phyloP scores from a whole-genome alignment of 2,329 filamentous ascomycete species.

The Reticulascus tulasneorum region DNA sequence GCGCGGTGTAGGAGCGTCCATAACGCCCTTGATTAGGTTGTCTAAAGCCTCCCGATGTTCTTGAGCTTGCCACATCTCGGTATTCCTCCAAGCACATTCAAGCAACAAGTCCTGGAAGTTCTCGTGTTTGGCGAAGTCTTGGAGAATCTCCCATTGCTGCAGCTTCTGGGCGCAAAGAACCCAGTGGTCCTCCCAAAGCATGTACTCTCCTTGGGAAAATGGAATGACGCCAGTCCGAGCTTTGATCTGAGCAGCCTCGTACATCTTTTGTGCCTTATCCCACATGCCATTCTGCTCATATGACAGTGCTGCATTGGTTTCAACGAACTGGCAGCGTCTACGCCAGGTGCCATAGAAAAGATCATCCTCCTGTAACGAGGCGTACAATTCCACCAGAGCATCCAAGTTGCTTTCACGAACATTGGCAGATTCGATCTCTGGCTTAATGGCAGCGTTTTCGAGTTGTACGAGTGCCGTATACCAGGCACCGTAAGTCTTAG shows the following conservation, averaged over 20 bases:
- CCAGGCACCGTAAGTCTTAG: slow-evolving; percentile 93
- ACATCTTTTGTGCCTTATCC: slow-evolving; percentile 97
- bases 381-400: slow-evolving; percentile 90
- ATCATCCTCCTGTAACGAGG: slow-evolving; percentile 88
- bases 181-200: slow-evolving; percentile 99
- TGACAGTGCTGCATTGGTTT: slow-evolving; percentile 93
- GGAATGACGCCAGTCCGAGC: slow-evolving; percentile 93
- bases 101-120: slow-evolving; percentile 95
- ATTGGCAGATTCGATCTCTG: slow-evolving; percentile 75
- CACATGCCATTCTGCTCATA: slow-evolving; percentile 99
- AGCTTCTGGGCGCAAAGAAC: slow-evolving; percentile 95
- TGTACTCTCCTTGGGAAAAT: slow-evolving; percentile 95
- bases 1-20: slow-evolving; percentile 92
- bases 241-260: slow-evolving; percentile 95
- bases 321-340: slow-evolving; percentile 89
- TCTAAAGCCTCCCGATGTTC: slow-evolving; percentile 88
- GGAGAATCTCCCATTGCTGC: slow-evolving; percentile 97
- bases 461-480: slow-evolving; percentile 90
- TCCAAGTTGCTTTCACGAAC: slow-evolving; percentile 94
- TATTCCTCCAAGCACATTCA: slow-evolving; percentile 92
- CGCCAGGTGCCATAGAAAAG: slow-evolving; percentile 98
- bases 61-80: slow-evolving; percentile 87
- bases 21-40: slow-evolving; percentile 91
- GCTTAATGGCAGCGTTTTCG: slow-evolving; percentile 82
- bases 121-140: slow-evolving; percentile 97